These are phyloP conservation scores for Umbelopsis sp. DNA, from an alignment of 192 early-diverging fungal species.

Conservation along the genomic window DNA sequence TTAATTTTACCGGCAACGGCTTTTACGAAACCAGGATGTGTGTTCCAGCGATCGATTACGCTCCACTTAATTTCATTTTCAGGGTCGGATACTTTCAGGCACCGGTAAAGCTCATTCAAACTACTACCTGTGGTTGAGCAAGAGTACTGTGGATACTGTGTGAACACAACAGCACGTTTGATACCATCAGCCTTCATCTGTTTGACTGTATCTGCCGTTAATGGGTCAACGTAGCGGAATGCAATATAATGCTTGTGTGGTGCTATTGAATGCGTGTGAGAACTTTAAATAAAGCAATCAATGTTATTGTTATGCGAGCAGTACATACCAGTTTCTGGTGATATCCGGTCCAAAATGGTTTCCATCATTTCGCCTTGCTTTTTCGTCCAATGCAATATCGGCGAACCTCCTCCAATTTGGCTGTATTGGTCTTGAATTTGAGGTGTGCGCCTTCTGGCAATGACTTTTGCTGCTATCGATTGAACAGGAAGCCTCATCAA, in stretches of 20 bases:
- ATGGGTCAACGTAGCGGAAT: constrained; percentile 88
- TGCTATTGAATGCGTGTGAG: constrained; percentile 42
- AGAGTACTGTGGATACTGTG: constrained; percentile 97
- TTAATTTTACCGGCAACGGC: constrained; percentile 83
- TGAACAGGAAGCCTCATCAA: constrained; percentile 91
- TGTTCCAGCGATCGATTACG: constrained; percentile 95
- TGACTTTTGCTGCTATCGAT: constrained; percentile 63
- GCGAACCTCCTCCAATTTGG: constrained; percentile 93
- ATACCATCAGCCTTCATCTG: constrained; percentile 84
- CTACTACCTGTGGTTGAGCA: constrained; percentile 93
- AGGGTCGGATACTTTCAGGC: constrained; percentile 63
- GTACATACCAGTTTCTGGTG: constrained; percentile 71
- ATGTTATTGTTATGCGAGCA: not conserved
- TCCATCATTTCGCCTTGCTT: constrained; percentile 82
- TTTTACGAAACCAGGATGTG: constrained; percentile 81
- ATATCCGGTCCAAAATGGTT: constrained; percentile 69
- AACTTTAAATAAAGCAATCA: not conserved
- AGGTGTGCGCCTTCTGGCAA: constrained; percentile 82
- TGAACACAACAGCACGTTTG: constrained; percentile 84
- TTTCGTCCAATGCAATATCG: constrained; percentile 89
- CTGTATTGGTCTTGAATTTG: constrained; percentile 89
- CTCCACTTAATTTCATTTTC: constrained; percentile 79
- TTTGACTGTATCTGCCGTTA: constrained; percentile 71
- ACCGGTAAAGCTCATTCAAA: constrained; percentile 84
- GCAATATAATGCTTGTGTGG: constrained; percentile 92